Evolutionary conservation across 2,329 filamentous ascomycete species (phyloP), one percentile per base, ranked within the genome.

Genomic region (Elsinoe perseae): DNA sequence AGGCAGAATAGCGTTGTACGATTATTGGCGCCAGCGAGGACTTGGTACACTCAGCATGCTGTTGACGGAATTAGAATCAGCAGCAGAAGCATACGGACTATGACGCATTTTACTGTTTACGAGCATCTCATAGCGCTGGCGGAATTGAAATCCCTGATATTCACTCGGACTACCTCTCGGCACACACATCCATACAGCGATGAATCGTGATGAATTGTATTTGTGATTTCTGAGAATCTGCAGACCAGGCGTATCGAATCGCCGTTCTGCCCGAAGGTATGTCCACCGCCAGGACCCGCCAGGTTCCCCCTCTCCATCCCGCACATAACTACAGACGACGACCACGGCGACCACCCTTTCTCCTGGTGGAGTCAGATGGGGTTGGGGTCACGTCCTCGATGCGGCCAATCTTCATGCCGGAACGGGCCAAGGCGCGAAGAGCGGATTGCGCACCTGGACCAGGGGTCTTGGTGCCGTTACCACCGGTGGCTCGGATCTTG

Each of bases 341-440:
- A 97, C 93, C 93, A 88, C 93, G 92, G 80, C 93, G 91, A 96
- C 93, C 93, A 82, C 93, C 93, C 90, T 98, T 98, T 82, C 92
- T 91, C 80, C 93, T 89, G 73, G 93, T 98, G 77, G 89, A 95
- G 80, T 98, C 93, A 77, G 93, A 98, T 70, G 95, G 93, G 61
- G 93, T 98, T 70, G 93, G 93, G 70, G 95, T 98, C 65, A 98
- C 93, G 76, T 98, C 93, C 87, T 98, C 93, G 72, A 98, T 98
- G 74, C 93, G 88, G 75, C 93, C 93, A 71, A 98, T 98, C 83
- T 92, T 95, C 95, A 98, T 98, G 76, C 93, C 93, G 70, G 93
- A 90, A 84, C 93, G 95, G 75, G 93, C 93, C 68, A 98, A 87
- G 70, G 93, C 95, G 76, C 93, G 93, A 79, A 98, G 92, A 72